phyloP scores from a whole-genome alignment of 495 filamentous ascomycete genomes.

The Xylaria longipes region DNA sequence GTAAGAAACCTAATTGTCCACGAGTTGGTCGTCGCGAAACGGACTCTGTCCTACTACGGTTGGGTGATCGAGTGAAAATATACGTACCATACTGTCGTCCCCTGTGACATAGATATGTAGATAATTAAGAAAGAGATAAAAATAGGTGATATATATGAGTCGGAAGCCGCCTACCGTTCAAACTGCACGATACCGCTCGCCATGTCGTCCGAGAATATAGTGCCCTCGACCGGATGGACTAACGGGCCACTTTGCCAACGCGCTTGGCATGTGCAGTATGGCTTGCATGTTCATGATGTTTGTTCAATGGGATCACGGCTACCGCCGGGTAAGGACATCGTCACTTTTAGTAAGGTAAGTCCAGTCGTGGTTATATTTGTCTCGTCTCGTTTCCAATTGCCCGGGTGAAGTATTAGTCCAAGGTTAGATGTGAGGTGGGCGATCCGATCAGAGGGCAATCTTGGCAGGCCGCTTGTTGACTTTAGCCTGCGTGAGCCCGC shows the following conservation, averaged over 20 bases:
- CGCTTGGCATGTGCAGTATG: constrained; percentile 9
- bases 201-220: not conserved
- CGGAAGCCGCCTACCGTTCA: not conserved
- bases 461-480: constrained; percentile 4
- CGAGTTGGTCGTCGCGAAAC: not conserved
- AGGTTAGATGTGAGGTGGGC: not conserved
- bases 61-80: not conserved
- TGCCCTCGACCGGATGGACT: not conserved
- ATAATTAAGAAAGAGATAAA: not conserved
- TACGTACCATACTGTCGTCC: not conserved
- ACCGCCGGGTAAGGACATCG: not conserved
- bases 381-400: constrained; percentile 4
- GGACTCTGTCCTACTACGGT: not conserved
- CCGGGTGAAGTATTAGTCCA: constrained; percentile 7
- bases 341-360: not conserved
- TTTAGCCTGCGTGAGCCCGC: constrained; percentile 22
- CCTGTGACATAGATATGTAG: not conserved
- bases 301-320: constrained; percentile 5
- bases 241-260: not conserved
- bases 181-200: not conserved
- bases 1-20: not conserved
- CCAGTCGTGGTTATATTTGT: not conserved
- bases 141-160: not conserved
- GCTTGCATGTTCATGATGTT: not conserved
- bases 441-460: not conserved